phyloP scores from a whole-genome alignment of 2,329 filamentous ascomycete genomes.

The Cercospora sp. region DNA sequence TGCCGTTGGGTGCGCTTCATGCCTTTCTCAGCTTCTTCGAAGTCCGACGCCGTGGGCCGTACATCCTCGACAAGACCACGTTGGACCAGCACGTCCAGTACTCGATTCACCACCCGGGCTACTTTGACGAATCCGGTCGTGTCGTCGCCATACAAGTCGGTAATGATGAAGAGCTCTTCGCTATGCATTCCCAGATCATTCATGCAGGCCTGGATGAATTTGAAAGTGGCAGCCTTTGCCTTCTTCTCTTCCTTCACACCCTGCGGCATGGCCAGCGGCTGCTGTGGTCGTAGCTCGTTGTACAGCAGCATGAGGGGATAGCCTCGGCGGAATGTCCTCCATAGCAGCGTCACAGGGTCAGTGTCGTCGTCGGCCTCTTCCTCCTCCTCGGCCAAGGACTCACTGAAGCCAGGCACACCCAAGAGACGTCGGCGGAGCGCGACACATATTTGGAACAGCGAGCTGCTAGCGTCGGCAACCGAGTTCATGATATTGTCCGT shows the following conservation, averaged over 20 bases:
- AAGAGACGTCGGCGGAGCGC: conserved; percentile 77
- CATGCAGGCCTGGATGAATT: conserved; percentile 87
- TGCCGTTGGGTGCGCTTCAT: conserved; percentile 71
- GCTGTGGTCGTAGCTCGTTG: conserved; percentile 75
- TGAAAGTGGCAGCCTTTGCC: conserved; percentile 85
- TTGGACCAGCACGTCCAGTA: conserved; percentile 81
- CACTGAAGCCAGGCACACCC: conserved; percentile 80
- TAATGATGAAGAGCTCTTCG: conserved; percentile 86
- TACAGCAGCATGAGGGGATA: conserved; percentile 85
- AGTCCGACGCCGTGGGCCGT: conserved; percentile 56
- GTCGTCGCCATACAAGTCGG: conserved; percentile 87
- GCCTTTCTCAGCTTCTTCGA: conserved; percentile 47
- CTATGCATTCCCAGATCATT: conserved; percentile 76
- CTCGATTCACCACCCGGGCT: conserved; percentile 86
- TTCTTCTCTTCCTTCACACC: conserved; percentile 68
- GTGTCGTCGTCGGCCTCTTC: conserved; percentile 66
- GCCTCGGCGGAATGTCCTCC: conserved; percentile 81
- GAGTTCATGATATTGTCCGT: conserved; percentile 97
- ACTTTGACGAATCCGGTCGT: conserved; percentile 98
- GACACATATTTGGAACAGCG: conserved; percentile 93
- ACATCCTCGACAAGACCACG: conserved; percentile 69
- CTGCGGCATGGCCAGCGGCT: conserved; percentile 56
- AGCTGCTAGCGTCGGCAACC: conserved; percentile 85
- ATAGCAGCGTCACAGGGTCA: conserved; percentile 86
- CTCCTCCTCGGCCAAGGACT: conserved; percentile 70